Percentiles rank a stretch among this genome's conserved stretches.
Conservation (phyloP, 2,329 filamentous ascomycete species). For the Aspergillus sp. region DNA sequence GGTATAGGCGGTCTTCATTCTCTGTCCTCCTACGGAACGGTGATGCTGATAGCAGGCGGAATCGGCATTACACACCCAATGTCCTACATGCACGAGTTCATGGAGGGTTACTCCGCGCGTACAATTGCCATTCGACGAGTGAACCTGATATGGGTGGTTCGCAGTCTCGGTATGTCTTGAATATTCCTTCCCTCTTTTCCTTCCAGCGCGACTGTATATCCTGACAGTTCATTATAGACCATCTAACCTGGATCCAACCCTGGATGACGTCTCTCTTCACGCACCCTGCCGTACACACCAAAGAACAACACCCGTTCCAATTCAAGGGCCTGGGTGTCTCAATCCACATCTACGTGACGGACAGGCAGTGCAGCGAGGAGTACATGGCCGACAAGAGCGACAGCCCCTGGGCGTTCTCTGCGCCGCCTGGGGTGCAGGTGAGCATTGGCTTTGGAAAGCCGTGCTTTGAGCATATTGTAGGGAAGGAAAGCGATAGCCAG, state of each 20-base stretch:
- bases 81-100: slow-evolving; percentile 33
- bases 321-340: slow-evolving; percentile 27
- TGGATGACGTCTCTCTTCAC: slow-evolving; percentile 34
- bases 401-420: slow-evolving; percentile 27
- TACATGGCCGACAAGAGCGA: slow-evolving; percentile 19
- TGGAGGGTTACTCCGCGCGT: slow-evolving; percentile 24
- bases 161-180: slow-evolving; percentile 27
- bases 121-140: slow-evolving; percentile 29
- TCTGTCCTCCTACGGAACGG: slow-evolving; percentile 32
- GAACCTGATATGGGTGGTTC: slow-evolving; percentile 33
- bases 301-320: slow-evolving; percentile 26
- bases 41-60: slow-evolving; percentile 37
- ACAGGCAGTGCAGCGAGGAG: slow-evolving; percentile 24
- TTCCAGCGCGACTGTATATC: background rate
- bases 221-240: slow-evolving; percentile 20
- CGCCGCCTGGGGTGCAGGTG: slow-evolving; percentile 27
- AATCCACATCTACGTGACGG: slow-evolving; percentile 30
- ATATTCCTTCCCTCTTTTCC: no score
- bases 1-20: slow-evolving; percentile 30
- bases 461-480: slow-evolving; percentile 25
- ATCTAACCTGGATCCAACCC: slow-evolving; percentile 35
- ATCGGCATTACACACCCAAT: slow-evolving; percentile 40
- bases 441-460: slow-evolving; percentile 28
- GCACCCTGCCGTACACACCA: slow-evolving; percentile 27
- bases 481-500: slow-evolving; percentile 28